A percentile compares a stretch with the other conserved stretches of the same genome.
These are phyloP conservation scores for Botryosphaeria dothidea DNA, from an alignment of 2,329 filamentous ascomycete genomes.

Conservation along the genomic window DNA sequence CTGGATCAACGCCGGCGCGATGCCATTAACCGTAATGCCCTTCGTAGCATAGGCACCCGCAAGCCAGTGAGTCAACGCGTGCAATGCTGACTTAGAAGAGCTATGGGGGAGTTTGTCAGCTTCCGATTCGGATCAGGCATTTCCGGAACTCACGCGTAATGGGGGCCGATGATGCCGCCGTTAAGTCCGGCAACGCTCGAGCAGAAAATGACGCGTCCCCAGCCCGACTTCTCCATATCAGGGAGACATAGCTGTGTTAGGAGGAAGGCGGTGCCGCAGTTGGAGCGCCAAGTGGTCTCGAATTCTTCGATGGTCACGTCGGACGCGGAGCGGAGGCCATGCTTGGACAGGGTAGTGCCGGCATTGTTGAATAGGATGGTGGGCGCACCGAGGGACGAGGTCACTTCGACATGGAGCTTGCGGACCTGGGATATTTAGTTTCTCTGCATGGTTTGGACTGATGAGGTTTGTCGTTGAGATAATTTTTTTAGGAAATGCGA, in stretches of 20 bases:
- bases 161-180: slow-evolving; percentile 43
- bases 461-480: too few relatives aligned
- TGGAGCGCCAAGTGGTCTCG: slow-evolving; percentile 40
- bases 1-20: slow-evolving; percentile 50
- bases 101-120: not conserved
- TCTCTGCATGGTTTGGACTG: too few relatives aligned
- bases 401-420: slow-evolving; percentile 36
- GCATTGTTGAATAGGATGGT: slow-evolving; percentile 47
- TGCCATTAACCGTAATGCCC: slow-evolving; percentile 50
- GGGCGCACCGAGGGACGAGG: slow-evolving; percentile 33
- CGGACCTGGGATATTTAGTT: slow-evolving; percentile 25
- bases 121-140: too few relatives aligned
- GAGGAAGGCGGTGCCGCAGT: slow-evolving; percentile 38
- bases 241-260: slow-evolving; percentile 42
- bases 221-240: slow-evolving; percentile 37
- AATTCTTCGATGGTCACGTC: slow-evolving; percentile 38
- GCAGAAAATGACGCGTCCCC: slow-evolving; percentile 41
- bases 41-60: slow-evolving; percentile 43
- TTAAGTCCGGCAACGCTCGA: slow-evolving; percentile 42
- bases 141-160: slow-evolving; percentile 38
- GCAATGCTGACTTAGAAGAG: slow-evolving; percentile 45
- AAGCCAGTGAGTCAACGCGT: slow-evolving; percentile 50
- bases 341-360: slow-evolving; percentile 29
- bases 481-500: too few relatives aligned
- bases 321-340: slow-evolving; percentile 30